phyloP scores from a whole-genome alignment of 2,329 filamentous ascomycete genomes.

The Sclerotinia subarctica region DNA sequence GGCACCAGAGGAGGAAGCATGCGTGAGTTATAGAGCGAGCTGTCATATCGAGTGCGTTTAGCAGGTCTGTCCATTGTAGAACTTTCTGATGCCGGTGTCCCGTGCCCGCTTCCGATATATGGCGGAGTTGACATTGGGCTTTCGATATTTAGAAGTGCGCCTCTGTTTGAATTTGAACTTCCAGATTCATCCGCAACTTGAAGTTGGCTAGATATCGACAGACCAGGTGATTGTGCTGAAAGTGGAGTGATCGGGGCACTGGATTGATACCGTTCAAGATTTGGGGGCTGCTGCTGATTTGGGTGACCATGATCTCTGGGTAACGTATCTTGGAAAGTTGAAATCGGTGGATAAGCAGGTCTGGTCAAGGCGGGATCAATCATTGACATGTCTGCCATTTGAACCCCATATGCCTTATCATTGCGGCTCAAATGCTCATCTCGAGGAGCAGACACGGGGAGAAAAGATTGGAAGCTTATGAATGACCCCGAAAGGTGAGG shows the following conservation, averaged over 20 bases:
- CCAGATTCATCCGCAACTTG: slow-evolving; percentile 27
- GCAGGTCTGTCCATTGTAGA: slow-evolving; percentile 23
- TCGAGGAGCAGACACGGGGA: not conserved
- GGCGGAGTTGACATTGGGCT: slow-evolving; percentile 26
- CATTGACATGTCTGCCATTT: slow-evolving; percentile 17
- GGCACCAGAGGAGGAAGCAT: slow-evolving; percentile 14
- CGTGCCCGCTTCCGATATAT: slow-evolving; percentile 21
- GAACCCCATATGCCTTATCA: not conserved
- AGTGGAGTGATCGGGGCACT: slow-evolving; percentile 19
- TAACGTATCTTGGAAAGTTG: slow-evolving; percentile 16
- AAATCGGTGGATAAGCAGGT: slow-evolving; percentile 14
- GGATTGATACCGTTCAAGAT: slow-evolving; percentile 31
- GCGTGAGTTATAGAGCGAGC: not conserved
- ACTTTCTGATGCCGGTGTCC: slow-evolving; percentile 7
- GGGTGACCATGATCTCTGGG: slow-evolving; percentile 15
- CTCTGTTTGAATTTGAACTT: slow-evolving; percentile 25
- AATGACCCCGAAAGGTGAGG: not conserved
- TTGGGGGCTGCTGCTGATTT: slow-evolving; percentile 26
- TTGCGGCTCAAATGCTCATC: not conserved
- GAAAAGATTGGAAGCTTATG: not conserved
- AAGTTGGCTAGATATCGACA: slow-evolving; percentile 22
- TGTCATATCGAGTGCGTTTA: slow-evolving; percentile 30
- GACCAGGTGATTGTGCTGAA: slow-evolving; percentile 8
- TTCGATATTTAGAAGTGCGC: slow-evolving; percentile 22
- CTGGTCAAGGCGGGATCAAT: slow-evolving; percentile 28